These are phyloP conservation scores for Psilocybe cyanescens DNA, from an alignment of 768 basidiomycete genomes.

Conservation along the genomic window DNA sequence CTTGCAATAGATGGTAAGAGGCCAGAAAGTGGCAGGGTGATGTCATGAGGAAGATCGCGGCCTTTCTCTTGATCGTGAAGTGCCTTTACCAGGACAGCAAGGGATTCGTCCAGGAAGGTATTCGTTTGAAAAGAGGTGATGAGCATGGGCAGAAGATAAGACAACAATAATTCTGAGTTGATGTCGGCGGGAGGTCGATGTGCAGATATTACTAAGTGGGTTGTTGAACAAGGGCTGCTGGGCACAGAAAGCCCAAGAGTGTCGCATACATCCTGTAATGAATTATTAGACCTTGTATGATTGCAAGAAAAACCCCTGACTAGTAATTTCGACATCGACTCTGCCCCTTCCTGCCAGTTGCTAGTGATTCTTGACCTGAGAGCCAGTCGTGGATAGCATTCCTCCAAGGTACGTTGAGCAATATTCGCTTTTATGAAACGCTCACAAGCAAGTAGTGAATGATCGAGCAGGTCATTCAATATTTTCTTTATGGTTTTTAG, in stretches of 20 bases:
- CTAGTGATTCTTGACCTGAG: constrained; percentile 31
- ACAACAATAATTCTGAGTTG: constrained; percentile 25
- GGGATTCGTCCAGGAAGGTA: constrained; percentile 57
- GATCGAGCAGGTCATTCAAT: constrained; percentile 24
- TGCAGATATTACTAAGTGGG: constrained; percentile 41
- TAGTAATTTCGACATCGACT: constrained; percentile 36
- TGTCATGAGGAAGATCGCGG: constrained; percentile 41
- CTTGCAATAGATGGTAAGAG: constrained; percentile 62
- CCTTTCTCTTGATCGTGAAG: constrained; percentile 29
- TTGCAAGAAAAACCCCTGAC: constrained; percentile 34
- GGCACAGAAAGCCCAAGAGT: constrained; percentile 31
- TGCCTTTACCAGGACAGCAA: constrained; percentile 55
- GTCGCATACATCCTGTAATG: constrained; percentile 37
- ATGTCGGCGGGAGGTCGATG: constrained; percentile 27
- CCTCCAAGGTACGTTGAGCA: constrained; percentile 50
- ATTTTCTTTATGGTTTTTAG: constrained; percentile 17
- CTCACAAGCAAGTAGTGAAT: constrained; percentile 28
- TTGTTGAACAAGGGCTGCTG: constrained; percentile 28
- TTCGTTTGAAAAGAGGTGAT: constrained; percentile 58
- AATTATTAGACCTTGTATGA: neutral
- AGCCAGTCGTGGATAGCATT: constrained; percentile 48
- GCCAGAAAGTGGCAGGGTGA: constrained; percentile 50
- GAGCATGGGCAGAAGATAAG: constrained; percentile 43
- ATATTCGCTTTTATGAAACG: constrained; percentile 44
- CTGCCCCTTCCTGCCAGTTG: constrained; percentile 45